A percentile compares a stretch with the other conserved stretches of the same genome.
These are phyloP conservation scores for Colletotrichum musicola DNA, from an alignment of 2,329 filamentous ascomycete genomes.

Conservation along the genomic window DNA sequence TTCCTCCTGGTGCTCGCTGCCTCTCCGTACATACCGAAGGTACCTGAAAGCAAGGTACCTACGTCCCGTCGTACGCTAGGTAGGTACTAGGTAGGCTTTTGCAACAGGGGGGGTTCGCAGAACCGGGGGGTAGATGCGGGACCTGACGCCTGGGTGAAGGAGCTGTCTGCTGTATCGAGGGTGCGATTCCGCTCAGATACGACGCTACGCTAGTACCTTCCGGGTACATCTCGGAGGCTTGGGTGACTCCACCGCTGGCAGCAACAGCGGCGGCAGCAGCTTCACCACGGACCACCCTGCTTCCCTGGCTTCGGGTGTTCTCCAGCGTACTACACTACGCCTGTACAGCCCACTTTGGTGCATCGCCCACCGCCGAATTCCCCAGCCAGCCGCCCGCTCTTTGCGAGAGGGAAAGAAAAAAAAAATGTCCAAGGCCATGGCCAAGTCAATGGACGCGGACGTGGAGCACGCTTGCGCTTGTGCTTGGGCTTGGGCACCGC, in stretches of 20 bases:
- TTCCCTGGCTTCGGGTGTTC: slow-evolving; percentile 3
- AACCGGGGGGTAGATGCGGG: too few species aligned
- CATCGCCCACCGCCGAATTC: slow-evolving; percentile 37
- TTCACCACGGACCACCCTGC: slow-evolving; percentile 30
- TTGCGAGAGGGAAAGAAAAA: not conserved
- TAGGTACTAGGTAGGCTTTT: not conserved
- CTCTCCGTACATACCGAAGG: too few species aligned
- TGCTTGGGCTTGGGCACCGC: slow-evolving; percentile 12
- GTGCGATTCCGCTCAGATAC: slow-evolving; percentile 19
- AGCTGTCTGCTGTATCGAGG: not conserved
- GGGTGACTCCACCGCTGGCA: slow-evolving; percentile 10
- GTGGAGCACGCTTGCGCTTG: not conserved
- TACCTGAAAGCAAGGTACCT: too few species aligned
- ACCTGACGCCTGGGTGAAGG: not conserved
- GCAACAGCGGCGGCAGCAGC: slow-evolving; percentile 7
- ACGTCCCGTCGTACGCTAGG: too few species aligned
- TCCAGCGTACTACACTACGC: not conserved
- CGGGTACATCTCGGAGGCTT: slow-evolving; percentile 13
- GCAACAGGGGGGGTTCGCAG: not conserved
- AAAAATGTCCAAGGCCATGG: not conserved
- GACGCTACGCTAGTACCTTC: slow-evolving; percentile 29
- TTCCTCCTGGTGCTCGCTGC: not conserved
- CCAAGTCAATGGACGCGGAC: too few species aligned
- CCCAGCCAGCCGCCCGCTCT: slow-evolving; percentile 27
- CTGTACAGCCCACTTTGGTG: slow-evolving; percentile 27